Conservation (phyloP, 2,329 filamentous ascomycete species). For the Pseudogymnoascus verrucosus region DNA sequence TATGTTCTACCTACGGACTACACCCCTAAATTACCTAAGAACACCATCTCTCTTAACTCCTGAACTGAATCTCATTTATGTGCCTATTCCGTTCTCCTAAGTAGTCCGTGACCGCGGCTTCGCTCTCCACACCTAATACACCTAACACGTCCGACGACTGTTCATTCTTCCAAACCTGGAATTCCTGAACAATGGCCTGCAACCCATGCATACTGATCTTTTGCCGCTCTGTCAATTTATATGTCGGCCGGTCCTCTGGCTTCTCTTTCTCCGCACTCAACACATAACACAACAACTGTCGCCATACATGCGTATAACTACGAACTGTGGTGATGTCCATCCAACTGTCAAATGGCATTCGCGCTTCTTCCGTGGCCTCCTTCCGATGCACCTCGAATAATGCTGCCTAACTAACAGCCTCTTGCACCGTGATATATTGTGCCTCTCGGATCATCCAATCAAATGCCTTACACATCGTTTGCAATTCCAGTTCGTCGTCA, state of each 20-base stretch:
- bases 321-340: neutral
- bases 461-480: conserved; percentile 8
- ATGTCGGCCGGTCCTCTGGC: neutral
- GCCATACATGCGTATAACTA: conserved; percentile 11
- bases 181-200: conserved; percentile 6
- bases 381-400: conserved; percentile 12
- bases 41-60: no score
- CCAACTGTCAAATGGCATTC: neutral
- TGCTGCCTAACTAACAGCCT: conserved; percentile 7
- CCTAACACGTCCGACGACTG: neutral
- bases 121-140: neutral
- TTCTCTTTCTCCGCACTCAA: conserved; percentile 8
- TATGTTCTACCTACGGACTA: no score
- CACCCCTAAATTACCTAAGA: no score
- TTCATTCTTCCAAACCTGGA: conserved; percentile 9
- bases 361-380: neutral
- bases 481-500: conserved; percentile 8
- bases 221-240: conserved; percentile 9
- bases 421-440: conserved; percentile 9
- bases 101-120: no score
- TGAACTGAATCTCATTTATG: no score
- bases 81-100: no score
- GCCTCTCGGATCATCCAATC: conserved; percentile 11
- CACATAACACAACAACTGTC: conserved; percentile 14
- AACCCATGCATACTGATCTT: conserved; percentile 9